Conservation (phyloP, 2,329 filamentous ascomycete genomes). For the Scytalidium sp. region DNA sequence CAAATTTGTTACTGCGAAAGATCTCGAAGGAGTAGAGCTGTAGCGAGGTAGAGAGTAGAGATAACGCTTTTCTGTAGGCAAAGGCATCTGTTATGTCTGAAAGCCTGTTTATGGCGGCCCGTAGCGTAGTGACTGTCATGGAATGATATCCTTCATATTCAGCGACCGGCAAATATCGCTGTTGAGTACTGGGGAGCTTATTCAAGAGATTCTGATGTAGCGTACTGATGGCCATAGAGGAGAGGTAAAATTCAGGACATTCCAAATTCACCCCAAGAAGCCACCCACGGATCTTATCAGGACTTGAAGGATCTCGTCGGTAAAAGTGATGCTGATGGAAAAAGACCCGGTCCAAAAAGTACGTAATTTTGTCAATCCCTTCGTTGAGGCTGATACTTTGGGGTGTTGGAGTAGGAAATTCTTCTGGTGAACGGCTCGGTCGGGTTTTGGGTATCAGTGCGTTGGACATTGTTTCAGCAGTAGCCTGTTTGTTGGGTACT, state of each 20-base stretch:
- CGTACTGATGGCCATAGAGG: not conserved
- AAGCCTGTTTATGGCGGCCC: not conserved
- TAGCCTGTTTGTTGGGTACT: not conserved
- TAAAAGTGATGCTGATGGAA: not conserved
- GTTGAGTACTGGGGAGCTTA: not conserved
- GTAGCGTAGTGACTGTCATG: not conserved
- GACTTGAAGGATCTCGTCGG: not conserved
- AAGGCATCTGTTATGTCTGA: not conserved
- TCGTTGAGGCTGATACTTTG: not conserved
- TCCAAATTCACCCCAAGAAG: not conserved
- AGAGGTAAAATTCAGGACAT: not conserved
- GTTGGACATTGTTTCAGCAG: not conserved
- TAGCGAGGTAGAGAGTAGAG: not conserved
- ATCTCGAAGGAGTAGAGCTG: not conserved
- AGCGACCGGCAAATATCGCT: not conserved
- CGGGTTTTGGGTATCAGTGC: not conserved
- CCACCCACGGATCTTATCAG: not conserved
- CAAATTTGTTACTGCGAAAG: slow-evolving; percentile 2
- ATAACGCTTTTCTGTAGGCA: not conserved
- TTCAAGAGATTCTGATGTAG: not conserved
- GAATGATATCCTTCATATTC: not conserved
- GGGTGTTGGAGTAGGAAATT: slow-evolving; percentile 5
- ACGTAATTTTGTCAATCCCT: not conserved
- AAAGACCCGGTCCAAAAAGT: not conserved
- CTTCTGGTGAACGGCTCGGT: not conserved